Conservation (phyloP, 306 rosid species). For the Lathyrus aphaca region DNA sequence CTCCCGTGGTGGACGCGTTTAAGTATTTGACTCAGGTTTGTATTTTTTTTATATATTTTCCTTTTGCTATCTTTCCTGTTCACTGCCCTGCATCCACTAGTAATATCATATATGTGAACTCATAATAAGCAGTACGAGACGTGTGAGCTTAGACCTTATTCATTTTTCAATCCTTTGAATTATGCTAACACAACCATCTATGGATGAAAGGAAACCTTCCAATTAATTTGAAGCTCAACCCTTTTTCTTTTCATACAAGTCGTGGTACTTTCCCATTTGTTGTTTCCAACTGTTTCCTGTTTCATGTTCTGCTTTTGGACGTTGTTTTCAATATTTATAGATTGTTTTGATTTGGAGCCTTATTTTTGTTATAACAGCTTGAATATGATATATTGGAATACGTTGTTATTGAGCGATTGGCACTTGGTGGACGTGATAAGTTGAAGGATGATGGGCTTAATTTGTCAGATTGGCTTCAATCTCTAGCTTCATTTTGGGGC, state of each 20-base stretch:
- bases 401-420: constrained; percentile 96
- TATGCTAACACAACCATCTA: constrained; percentile 20
- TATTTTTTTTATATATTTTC: constrained; percentile 15
- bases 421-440: constrained; percentile 93
- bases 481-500: constrained; percentile 99
- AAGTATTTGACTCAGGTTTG: constrained; percentile 95
- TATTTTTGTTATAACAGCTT: constrained; percentile 59
- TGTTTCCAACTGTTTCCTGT: constrained; percentile 2
- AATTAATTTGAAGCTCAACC: constrained; percentile 1
- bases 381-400: constrained; percentile 98
- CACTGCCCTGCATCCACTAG: constrained; percentile 19
- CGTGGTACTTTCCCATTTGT: not conserved
- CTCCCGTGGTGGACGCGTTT: constrained; percentile 99
- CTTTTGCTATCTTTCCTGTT: constrained; percentile 12
- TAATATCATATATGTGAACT: constrained; percentile 23
- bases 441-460: constrained; percentile 97
- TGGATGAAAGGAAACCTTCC: constrained; percentile 15
- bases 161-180: constrained; percentile 21
- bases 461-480: constrained; percentile 99
- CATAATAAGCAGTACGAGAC: not conserved
- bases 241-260: constrained; percentile 4
- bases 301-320: constrained; percentile 16
- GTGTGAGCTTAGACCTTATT: not conserved
- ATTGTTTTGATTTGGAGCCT: constrained; percentile 12
- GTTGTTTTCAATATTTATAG: not conserved